Percentiles rank a stretch among this genome's conserved stretches.
These are phyloP conservation scores for Yamadazyma conglobata DNA, from an alignment of 1,139 yeast genomes.

Conservation along the genomic window DNA sequence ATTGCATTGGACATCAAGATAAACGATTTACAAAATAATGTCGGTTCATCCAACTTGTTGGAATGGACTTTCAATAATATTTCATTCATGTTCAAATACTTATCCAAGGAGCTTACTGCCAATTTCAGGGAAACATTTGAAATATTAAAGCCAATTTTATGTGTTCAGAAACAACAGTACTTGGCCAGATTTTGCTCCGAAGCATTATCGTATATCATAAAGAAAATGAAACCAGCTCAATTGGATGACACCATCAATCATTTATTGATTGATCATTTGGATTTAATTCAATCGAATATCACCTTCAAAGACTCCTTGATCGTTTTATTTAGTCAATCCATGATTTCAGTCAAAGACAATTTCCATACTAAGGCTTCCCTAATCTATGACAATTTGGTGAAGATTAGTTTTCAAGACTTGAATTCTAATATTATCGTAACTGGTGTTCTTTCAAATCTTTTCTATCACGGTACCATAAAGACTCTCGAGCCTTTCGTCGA, in stretches of 20 bases:
- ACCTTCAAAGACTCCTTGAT: slow-evolving; percentile 56
- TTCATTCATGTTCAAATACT: slow-evolving; percentile 86
- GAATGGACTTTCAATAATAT: slow-evolving; percentile 84
- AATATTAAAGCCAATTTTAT: slow-evolving; percentile 62
- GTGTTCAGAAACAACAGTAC: slow-evolving; percentile 51
- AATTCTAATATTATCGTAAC: slow-evolving; percentile 35
- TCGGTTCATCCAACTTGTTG: slow-evolving; percentile 59
- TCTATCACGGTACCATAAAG: slow-evolving; percentile 59
- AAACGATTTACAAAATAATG: slow-evolving; percentile 40
- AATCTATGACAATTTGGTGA: slow-evolving; percentile 46
- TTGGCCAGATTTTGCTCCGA: slow-evolving; percentile 86
- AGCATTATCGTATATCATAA: slow-evolving; percentile 77
- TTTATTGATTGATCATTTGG: slow-evolving; percentile 47
- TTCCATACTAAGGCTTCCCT: slow-evolving; percentile 67
- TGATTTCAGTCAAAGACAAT: slow-evolving; percentile 67
- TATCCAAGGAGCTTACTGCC: slow-evolving; percentile 58
- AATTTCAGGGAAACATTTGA: slow-evolving; percentile 69
- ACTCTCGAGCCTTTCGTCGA: slow-evolving; percentile 48
- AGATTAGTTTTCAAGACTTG: slow-evolving; percentile 26
- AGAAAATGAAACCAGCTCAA: slow-evolving; percentile 57
- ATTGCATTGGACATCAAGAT: slow-evolving; percentile 49
- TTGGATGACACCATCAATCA: slow-evolving; percentile 47
- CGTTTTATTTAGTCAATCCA: slow-evolving; percentile 66
- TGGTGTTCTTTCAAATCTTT: slow-evolving; percentile 57
- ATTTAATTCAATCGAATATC: slow-evolving; percentile 26